Conservation (phyloP, 228 moss, liverwort and hornwort species). For the Sphagnum fallax region DNA sequence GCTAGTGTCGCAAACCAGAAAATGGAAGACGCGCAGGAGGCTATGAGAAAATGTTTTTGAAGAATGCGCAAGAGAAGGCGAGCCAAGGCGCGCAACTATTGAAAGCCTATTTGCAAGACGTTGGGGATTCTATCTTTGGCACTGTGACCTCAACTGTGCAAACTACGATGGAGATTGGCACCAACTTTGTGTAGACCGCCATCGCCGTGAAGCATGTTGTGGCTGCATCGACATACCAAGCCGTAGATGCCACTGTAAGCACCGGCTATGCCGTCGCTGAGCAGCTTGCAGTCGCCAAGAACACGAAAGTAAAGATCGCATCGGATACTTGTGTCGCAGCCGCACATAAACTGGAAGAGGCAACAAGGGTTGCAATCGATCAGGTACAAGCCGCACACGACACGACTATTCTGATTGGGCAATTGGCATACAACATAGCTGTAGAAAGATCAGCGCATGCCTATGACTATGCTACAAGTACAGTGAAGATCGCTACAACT, state of each 20-base stretch:
- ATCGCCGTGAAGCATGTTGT: neutral
- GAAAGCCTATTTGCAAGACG: constrained; percentile 34
- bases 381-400: constrained; percentile 4
- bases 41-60: constrained; percentile 22
- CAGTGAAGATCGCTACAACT: constrained; percentile 2
- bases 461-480: constrained; percentile 5
- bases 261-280: neutral
- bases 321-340: neutral
- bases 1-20: constrained; percentile 9
- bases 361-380: neutral
- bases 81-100: constrained; percentile 18
- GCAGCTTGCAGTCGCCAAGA: constrained; percentile 13
- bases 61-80: constrained; percentile 26
- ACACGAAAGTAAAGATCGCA: neutral
- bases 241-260: constrained; percentile 4
- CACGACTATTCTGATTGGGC: neutral
- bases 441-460: neutral
- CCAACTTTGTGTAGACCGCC: constrained; percentile 2
- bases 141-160: constrained; percentile 1
- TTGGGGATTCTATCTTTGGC: constrained; percentile 31
- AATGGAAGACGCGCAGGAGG: constrained; percentile 29
- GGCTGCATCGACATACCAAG: constrained; percentile 3
- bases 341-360: neutral
- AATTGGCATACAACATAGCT: neutral
- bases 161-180: no score